A percentile compares a stretch with the other conserved stretches of the same genome.
These are phyloP conservation scores for Hemileccinum rubropunctum DNA, from an alignment of 768 basidiomycete species.

Conservation along the genomic window DNA sequence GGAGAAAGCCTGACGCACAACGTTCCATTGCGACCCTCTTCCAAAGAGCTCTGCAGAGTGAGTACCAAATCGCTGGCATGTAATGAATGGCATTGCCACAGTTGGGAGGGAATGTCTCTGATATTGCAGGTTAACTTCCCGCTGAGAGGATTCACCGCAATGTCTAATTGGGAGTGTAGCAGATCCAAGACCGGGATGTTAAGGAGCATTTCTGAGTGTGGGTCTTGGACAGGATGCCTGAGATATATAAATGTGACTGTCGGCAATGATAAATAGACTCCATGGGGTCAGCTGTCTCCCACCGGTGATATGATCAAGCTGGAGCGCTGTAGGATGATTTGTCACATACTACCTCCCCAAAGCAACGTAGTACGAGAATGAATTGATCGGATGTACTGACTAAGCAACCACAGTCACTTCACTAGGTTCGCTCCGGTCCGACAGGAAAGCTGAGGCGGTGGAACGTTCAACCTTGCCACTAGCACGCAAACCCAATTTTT, in stretches of 20 bases:
- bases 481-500: no score
- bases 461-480: no score
- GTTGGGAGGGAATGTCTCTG: neutral
- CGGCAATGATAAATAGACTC: neutral
- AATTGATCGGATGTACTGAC: no score
- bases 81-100: neutral
- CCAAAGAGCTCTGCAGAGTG: neutral
- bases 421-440: no score
- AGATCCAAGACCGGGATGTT: neutral
- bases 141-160: neutral
- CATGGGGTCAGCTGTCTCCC: neutral
- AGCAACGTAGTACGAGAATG: no score
- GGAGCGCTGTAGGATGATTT: neutral
- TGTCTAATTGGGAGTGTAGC: neutral
- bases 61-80: neutral
- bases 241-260: neutral
- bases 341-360: no score
- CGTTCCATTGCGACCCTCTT: neutral
- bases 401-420: no score
- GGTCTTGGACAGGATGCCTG: neutral
- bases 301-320: neutral
- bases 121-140: neutral
- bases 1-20: neutral
- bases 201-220: neutral
- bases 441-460: no score